phyloP scores from a whole-genome alignment of 2,329 filamentous ascomycete genomes.

The Pseudogymnoascus sp. region DNA sequence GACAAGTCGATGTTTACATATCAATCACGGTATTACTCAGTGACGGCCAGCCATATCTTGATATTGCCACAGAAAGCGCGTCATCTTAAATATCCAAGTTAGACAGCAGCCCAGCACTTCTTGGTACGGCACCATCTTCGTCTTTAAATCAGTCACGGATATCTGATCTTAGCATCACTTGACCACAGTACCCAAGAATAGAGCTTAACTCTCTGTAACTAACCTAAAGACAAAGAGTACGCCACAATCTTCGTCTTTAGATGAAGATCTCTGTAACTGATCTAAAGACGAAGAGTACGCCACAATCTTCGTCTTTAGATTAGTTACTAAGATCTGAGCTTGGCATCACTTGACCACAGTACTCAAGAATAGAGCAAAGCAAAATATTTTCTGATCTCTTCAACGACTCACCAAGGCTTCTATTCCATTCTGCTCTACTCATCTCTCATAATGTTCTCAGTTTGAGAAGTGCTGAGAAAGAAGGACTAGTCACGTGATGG shows the following conservation, averaged over 20 bases:
- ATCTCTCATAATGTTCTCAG: not conserved
- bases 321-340: not conserved
- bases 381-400: not conserved
- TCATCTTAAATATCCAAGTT: too few relatives aligned
- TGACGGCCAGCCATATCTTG: not conserved
- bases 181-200: too few relatives aligned
- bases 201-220: too few relatives aligned
- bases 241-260: too few relatives aligned
- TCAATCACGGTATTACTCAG: not conserved
- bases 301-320: not conserved
- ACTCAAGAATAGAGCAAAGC: not conserved
- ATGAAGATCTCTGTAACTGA: too few relatives aligned
- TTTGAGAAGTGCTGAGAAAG: not conserved
- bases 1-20: not conserved
- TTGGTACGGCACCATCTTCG: too few relatives aligned
- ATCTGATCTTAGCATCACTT: too few relatives aligned
- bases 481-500: not conserved
- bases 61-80: not conserved
- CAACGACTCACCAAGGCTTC: not conserved
- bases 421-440: not conserved
- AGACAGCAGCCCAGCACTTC: too few relatives aligned
- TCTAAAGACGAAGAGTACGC: not conserved
- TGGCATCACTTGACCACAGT: not conserved
- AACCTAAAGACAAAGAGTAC: too few relatives aligned
- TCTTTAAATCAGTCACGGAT: too few relatives aligned